Evolutionary conservation across 2,329 filamentous ascomycete species (phyloP).

Genomic region (Colletotrichum falcatum): DNA sequence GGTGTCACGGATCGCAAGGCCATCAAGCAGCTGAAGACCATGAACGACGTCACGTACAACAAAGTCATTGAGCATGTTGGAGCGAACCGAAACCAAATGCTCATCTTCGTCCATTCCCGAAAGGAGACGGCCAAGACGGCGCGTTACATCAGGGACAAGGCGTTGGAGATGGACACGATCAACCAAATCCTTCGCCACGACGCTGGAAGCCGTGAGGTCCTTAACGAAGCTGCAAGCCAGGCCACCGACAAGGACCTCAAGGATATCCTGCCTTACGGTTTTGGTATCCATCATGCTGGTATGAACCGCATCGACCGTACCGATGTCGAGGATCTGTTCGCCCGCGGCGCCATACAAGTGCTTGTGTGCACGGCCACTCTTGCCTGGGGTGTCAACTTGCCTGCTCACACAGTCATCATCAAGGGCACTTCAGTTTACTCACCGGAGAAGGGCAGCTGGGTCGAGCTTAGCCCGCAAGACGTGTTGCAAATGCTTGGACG

Average conservation of each 20-base stretch:
- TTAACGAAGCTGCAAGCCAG: slow-evolving; percentile 85
- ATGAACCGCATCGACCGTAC: slow-evolving; percentile 96
- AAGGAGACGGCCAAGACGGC: slow-evolving; percentile 99
- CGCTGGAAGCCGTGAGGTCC: slow-evolving; percentile 88
- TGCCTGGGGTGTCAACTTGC: slow-evolving; percentile 98
- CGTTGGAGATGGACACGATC: slow-evolving; percentile 96
- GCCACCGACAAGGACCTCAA: slow-evolving; percentile 91
- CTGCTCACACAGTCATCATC: slow-evolving; percentile 98
- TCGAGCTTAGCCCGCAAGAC: slow-evolving; percentile 96
- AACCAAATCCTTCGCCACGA: slow-evolving; percentile 95
- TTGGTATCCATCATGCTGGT: slow-evolving; percentile 98
- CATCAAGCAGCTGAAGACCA: slow-evolving; percentile 98
- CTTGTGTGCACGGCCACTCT: slow-evolving; percentile 98
- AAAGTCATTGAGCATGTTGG: slow-evolving; percentile 98
- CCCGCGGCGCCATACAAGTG: slow-evolving; percentile 91
- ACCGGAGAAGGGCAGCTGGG: slow-evolving; percentile 98
- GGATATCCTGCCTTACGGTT: slow-evolving; percentile 93
- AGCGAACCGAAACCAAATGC: slow-evolving; percentile 93
- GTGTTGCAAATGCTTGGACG: slow-evolving; percentile 98
- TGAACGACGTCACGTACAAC: slow-evolving; percentile 99
- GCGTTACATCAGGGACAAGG: slow-evolving; percentile 95
- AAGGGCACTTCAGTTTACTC: slow-evolving; percentile 99
- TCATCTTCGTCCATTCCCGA: slow-evolving; percentile 97
- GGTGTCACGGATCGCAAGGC: slow-evolving; percentile 98
- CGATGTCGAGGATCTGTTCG: slow-evolving; percentile 94